Evolutionary conservation across 345 rosid genomes (phyloP), one percentile per base, ranked within the genome.

Genomic region (Toxicodendron radicans): DNA sequence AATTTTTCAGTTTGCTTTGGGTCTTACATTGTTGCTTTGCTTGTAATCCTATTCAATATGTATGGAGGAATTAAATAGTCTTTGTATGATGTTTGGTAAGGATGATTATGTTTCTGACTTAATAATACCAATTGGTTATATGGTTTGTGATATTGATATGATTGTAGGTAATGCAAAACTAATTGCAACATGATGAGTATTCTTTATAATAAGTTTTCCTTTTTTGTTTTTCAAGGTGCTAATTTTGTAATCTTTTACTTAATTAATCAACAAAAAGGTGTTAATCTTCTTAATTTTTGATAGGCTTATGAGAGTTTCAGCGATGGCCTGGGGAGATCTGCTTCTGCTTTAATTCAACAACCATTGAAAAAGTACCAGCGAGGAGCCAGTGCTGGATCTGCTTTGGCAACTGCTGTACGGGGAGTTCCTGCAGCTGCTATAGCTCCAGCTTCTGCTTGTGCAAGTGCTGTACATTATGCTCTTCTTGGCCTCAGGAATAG

Each of bases 401-500:
- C 93, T 73, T 76, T 91, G 86, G 92, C 90, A 46, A 85, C 96
- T 66, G 99, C 88, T 63, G 80, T 91, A 60, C 84, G 80, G 76
- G 94, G 87, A 66, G 91, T 93, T 83, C 99, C 99, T 77, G 85
- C 95, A 65, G 99, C 99, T 86, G 90, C 94, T 77, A 85, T 95
- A 78, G 91, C 97, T 79, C 97, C 97, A 2, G 90, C 90, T 74
- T 88, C 98, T 77, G 96, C 93, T 66, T 88, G 92, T 81, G 96
- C 93, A 30, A 86, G 86, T 65, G 97, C 99, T 23, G 80, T 88
- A 32, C 96, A 93, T 81, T 88, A 72, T 78, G 74, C 95, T 80
- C 90, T 93, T 64, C 92, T 95, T 82, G 99, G 99, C 71, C 54
- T 95, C 77, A 83, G 98, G 83, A 95, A 95, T 71, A 95, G 98